Conservation (phyloP, 106 monocot species). For the Dendrobium nobile region DNA sequence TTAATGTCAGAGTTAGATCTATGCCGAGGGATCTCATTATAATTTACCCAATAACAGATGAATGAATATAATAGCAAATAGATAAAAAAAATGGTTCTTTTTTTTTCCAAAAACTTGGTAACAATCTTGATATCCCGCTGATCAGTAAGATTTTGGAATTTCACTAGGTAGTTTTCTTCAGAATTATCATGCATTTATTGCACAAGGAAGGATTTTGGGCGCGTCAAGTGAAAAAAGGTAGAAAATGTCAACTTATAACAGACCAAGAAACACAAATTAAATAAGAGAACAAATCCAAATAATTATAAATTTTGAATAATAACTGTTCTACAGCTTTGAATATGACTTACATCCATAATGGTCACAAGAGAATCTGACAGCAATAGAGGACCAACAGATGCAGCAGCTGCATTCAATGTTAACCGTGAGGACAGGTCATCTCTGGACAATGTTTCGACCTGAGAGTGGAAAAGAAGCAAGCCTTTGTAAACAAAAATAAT, state of each 20-base stretch:
- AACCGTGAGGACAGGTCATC: constrained; percentile 88
- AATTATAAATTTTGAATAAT: background rate
- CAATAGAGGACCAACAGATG: constrained; percentile 68
- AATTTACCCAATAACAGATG: background rate
- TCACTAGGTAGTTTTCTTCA: background rate
- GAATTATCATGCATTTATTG: background rate
- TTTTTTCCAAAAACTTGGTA: background rate
- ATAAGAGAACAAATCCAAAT: background rate
- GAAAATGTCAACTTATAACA: background rate
- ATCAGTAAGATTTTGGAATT: background rate
- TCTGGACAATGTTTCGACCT: constrained; percentile 85
- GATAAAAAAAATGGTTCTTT: background rate
- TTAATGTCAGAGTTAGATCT: background rate
- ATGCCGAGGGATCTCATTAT: background rate
- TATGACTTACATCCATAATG: constrained; percentile 88
- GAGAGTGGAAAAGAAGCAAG: constrained; percentile 14
- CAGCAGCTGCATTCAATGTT: constrained; percentile 58
- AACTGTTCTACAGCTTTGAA: background rate
- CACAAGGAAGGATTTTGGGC: background rate
- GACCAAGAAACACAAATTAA: background rate
- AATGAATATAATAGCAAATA: background rate
- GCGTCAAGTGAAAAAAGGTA: background rate
- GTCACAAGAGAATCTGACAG: constrained; percentile 87
- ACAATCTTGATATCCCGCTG: background rate
- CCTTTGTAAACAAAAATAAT: background rate